Evolutionary conservation across 225 moss, liverwort and hornwort genomes (phyloP).

Genomic region (Thuidium tamariscinum): DNA sequence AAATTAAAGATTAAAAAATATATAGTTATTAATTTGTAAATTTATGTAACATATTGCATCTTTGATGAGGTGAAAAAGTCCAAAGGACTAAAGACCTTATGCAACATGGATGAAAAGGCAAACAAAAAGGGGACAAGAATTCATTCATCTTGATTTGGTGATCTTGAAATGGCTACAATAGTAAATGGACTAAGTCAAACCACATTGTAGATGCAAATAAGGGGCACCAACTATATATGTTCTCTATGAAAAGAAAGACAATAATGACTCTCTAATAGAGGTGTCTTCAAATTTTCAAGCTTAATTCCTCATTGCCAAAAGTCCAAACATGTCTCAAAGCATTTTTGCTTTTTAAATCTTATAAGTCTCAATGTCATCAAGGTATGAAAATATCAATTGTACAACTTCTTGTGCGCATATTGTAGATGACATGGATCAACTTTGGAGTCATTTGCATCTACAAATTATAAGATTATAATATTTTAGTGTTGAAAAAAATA

Average conservation of each 20-base stretch:
- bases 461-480: too few relatives aligned
- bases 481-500: too few relatives aligned
- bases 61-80: not conserved
- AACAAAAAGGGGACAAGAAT: not conserved
- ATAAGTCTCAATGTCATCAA: too few relatives aligned
- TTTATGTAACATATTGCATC: not conserved
- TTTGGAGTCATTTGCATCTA: too few relatives aligned
- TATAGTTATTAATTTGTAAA: not conserved
- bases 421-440: too few relatives aligned
- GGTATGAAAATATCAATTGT: too few relatives aligned
- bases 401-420: too few relatives aligned
- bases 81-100: not conserved
- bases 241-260: not conserved
- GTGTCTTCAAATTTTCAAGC: not conserved
- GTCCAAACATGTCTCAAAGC: too few relatives aligned
- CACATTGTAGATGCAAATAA: not conserved
- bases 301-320: too few relatives aligned
- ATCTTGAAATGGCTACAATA: not conserved
- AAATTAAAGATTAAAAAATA: not conserved
- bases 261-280: not conserved
- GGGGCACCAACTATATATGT: not conserved
- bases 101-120: not conserved
- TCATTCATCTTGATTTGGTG: fast-evolving
- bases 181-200: not conserved
- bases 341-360: too few relatives aligned